phyloP scores from a whole-genome alignment of 257 asterid genomes.

The Primulina tabacum region DNA sequence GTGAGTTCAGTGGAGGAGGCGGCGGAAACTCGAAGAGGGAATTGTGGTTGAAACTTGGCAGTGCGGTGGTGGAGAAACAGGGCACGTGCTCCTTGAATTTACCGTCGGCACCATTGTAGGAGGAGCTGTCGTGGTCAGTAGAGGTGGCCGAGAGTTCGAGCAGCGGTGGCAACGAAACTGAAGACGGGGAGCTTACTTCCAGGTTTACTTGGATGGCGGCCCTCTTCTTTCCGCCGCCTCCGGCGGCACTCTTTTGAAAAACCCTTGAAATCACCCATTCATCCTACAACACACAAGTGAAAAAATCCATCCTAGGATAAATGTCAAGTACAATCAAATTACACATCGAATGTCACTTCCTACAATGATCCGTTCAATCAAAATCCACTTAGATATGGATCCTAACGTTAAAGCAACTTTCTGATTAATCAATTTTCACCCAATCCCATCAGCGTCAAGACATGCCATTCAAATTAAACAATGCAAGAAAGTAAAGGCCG shows the following conservation, averaged over 20 bases:
- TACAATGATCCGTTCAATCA: constrained; percentile 15
- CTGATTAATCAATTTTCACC: neutral
- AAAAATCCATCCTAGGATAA: too few relatives aligned
- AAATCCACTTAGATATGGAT: neutral
- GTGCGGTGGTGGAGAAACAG: constrained; percentile 76
- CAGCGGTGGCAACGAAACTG: constrained; percentile 74
- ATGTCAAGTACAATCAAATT: neutral
- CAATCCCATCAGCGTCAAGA: neutral
- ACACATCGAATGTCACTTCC: constrained; percentile 20
- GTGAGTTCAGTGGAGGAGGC: constrained; percentile 8
- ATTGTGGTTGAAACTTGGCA: constrained; percentile 35
- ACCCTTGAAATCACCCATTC: constrained; percentile 96
- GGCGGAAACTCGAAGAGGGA: constrained; percentile 38
- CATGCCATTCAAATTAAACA: too few relatives aligned
- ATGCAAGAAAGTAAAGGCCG: neutral
- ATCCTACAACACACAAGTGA: constrained; percentile 39
- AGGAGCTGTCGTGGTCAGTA: constrained; percentile 41
- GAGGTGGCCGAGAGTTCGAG: constrained; percentile 57
- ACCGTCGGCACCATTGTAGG: constrained; percentile 38
- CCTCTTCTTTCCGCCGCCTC: constrained; percentile 47
- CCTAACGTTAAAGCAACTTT: neutral
- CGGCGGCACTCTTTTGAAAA: constrained; percentile 54
- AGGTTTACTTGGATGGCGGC: constrained; percentile 25
- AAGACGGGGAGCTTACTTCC: constrained; percentile 69
- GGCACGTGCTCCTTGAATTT: constrained; percentile 89